Evolutionary conservation across 768 basidiomycete genomes (phyloP), one percentile per base, ranked within the genome.

Genomic region (Zangia roseola): DNA sequence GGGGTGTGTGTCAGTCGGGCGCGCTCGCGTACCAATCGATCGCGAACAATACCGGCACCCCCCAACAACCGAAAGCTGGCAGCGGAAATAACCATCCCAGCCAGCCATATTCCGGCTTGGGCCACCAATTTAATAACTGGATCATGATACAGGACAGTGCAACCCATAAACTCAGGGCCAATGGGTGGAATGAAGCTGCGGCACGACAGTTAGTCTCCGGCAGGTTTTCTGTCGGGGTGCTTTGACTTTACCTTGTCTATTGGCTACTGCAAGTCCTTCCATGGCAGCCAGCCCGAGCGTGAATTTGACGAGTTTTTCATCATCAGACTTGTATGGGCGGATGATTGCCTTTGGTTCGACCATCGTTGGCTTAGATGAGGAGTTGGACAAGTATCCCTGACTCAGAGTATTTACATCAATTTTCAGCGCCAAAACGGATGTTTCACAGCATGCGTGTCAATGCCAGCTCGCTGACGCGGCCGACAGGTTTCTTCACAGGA

Each of bases 121-220:
- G 88, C 86, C 84, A 89, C 84, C 83, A 84, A 17, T 74, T 43
- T 76, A 88, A 74, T 40, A 71, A 71, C 47, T 83, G 72, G 30
- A 87, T 67, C 65, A 89, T 78, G 5, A 76, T 61, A 54, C 73
- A 75, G 10, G 87, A 80, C 23, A 87, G 48, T 8, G 68, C 77
- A 6, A 83, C 52, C 88, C 88, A 91, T 19, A 80, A 36, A 34
- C 75, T 73, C 35, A 91, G 54, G 3, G 74, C 74, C n/a, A 86
- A 17, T 12, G 85, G 85, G 58, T 88, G 77, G 56, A 81, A 83
- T 26, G 73, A 84, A 83, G 57, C 55, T 56, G 30, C 13, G 33
- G 25, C 9, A 30, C 19, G 8, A 35, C 20, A 10, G 17, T 53
- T 26, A 47, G 48, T 40, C 24, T 26, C 14, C 6, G 10, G n/a